Evolutionary conservation across 345 rosid species (phyloP), one percentile per base, ranked within the genome.

Genomic region (Euphorbia pulcherrima): DNA sequence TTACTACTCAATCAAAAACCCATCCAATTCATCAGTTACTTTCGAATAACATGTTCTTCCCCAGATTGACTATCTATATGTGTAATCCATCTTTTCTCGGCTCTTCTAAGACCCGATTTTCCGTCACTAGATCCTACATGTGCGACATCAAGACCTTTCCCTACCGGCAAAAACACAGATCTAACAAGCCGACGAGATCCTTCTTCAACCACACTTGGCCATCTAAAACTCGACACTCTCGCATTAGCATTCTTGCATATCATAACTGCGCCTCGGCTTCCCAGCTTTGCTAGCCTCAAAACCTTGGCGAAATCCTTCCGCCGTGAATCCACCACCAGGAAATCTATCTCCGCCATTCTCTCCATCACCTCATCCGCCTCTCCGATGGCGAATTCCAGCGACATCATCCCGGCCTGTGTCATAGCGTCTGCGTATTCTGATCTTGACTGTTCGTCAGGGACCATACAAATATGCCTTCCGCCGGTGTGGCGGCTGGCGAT

Each of bases 91-190:
- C 79, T 71, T 57, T 78, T 81, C 63, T 57, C 53, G 5, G 39
- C 69, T 33, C 73, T 83, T n/a, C 55, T 79, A 16, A 76, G 58
- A 55, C 80, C 57, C 18, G 83, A 79, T 59, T 21, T 77, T 2
- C 75, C 79, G 18, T 76, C 81, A 5, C 75, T 53, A 0, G 84
- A 64, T 0, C 90, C 90, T 1, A 94, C 92, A 69, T 91, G 97
- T 2, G 95, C 96, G n/a, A 91, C 86, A 67, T 94, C 96, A 68
- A 94, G 70, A 13, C 99, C 97, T 26, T 89, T 80, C 2, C 97
- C 92, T 21, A 94, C 96, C 0, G 97, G 96, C 63, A 94, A 87
- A 74, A 79, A 86, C 71, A 89, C 97, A 5, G 89, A 85, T 48
- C 96, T 83, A 13, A 77, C 90, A 54, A 94, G 77, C 35, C 82